These are phyloP conservation scores for Azolla pinnata DNA, from an alignment of 75 land plant species.

Conservation along the genomic window DNA sequence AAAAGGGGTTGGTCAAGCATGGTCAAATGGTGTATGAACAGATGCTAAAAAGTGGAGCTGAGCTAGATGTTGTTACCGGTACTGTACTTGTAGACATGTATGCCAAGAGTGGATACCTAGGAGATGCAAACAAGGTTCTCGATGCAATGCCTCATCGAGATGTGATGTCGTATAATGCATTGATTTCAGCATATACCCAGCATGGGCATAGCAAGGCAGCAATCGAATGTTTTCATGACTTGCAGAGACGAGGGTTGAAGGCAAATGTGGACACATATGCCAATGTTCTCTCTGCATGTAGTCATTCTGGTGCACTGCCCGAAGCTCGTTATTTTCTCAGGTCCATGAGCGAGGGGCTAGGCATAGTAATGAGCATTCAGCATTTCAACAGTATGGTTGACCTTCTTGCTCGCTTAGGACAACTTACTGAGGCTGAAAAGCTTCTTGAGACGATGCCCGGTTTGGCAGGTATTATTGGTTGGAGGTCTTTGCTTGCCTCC, in stretches of 20 bases:
- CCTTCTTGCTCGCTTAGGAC: constrained; percentile 53
- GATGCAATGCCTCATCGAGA: constrained; percentile 6
- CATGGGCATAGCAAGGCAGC: constrained; percentile 3
- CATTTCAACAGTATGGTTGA: constrained; percentile 67
- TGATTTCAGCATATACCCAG: constrained; percentile 23
- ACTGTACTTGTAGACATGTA: constrained; percentile 26
- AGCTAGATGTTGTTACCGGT: constrained; percentile 4
- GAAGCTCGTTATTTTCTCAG: constrained; percentile 31
- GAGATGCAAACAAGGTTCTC: constrained; percentile 9
- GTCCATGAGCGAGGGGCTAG: constrained; percentile 24
- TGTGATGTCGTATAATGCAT: constrained; percentile 29
- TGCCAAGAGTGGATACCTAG: constrained; percentile 17
- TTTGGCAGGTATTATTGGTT: constrained; percentile 42
- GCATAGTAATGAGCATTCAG: constrained; percentile 27
- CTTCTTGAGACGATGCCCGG: constrained; percentile 37
- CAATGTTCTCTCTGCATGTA: constrained; percentile 50
- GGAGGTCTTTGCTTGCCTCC: constrained; percentile 56
- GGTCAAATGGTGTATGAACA: constrained; percentile 9
- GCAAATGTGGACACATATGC: constrained; percentile 36
- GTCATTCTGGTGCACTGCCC: constrained; percentile 39
- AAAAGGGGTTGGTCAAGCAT: constrained; percentile 7
- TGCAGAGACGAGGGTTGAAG: constrained; percentile 9
- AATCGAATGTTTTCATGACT: constrained; percentile 3
- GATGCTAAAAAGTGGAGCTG: constrained; percentile 8
- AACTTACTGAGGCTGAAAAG: constrained; percentile 41